Percentiles rank a stretch among this genome's conserved stretches.
Evolutionary conservation across 768 basidiomycete genomes (phyloP).

Genomic region (Sutorius australiensis): DNA sequence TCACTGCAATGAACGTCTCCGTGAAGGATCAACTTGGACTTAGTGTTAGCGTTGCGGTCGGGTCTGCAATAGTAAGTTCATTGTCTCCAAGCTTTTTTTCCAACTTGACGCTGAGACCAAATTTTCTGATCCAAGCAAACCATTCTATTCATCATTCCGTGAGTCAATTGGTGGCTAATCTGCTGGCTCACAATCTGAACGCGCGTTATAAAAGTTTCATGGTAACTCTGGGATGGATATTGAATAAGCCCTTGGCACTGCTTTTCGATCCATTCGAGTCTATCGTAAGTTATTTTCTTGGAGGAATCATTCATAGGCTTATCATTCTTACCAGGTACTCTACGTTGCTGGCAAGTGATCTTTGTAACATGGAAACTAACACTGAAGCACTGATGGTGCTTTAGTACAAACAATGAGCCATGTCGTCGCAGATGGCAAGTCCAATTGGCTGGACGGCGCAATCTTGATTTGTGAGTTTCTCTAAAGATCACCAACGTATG

Average conservation of each 20-base stretch:
- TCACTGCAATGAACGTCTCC: constrained; percentile 87
- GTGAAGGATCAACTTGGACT: constrained; percentile 80
- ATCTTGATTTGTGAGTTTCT: constrained; percentile 60
- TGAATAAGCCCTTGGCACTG: constrained; percentile 75
- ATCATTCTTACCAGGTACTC: constrained; percentile 26
- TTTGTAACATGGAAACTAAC: constrained; percentile 30
- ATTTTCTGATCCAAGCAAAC: constrained; percentile 54
- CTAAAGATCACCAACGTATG: background rate
- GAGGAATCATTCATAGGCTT: constrained; percentile 1
- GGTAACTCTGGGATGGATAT: constrained; percentile 72
- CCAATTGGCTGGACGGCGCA: constrained; percentile 81
- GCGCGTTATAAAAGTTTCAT: constrained; percentile 49
- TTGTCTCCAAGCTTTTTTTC: background rate
- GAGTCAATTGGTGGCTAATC: constrained; percentile 22
- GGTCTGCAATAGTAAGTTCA: constrained; percentile 63
- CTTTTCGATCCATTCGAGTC: constrained; percentile 91
- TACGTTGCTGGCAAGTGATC: constrained; percentile 37
- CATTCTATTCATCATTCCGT: constrained; percentile 83
- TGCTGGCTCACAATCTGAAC: background rate
- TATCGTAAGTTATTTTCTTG: constrained; percentile 40
- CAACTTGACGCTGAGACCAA: background rate
- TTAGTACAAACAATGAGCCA: constrained; percentile 81
- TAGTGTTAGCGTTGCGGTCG: constrained; percentile 80
- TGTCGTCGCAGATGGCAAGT: constrained; percentile 75
- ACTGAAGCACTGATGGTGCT: constrained; percentile 3